Evolutionary conservation across 257 asterid species (phyloP).

Genomic region (Solanum medicagineum): DNA sequence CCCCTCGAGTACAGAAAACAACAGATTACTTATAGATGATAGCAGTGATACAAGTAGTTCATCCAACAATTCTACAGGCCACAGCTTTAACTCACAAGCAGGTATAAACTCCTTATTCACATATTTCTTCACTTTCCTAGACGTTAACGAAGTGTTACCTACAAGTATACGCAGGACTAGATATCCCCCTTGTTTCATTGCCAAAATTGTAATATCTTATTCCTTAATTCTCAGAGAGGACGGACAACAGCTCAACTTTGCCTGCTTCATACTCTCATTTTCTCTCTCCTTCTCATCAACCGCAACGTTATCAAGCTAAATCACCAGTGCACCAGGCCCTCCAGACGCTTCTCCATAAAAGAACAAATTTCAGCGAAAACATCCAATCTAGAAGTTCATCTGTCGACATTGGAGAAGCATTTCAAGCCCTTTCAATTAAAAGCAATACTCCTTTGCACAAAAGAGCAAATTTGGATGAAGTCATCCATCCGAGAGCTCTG

Average conservation of each 20-base stretch:
- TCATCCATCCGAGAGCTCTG: conserved; percentile 24
- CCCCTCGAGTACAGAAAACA: conserved; percentile 55
- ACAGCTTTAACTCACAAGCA: conserved; percentile 27
- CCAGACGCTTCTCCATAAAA: conserved; percentile 27
- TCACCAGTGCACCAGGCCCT: conserved; percentile 29
- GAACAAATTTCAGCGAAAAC: conserved; percentile 20
- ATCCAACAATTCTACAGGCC: conserved; percentile 30
- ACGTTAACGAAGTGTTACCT: background rate
- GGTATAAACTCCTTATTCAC: conserved; percentile 12
- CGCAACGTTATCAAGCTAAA: conserved; percentile 56
- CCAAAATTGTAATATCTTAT: background rate
- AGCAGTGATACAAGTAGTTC: conserved; percentile 41
- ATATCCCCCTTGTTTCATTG: background rate
- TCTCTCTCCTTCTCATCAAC: conserved; percentile 46
- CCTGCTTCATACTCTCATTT: conserved; percentile 19
- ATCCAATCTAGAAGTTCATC: conserved; percentile 4
- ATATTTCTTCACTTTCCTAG: background rate
- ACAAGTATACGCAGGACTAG: background rate
- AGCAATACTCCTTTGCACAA: background rate
- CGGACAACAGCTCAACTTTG: conserved; percentile 18
- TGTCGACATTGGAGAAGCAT: background rate
- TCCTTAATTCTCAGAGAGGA: conserved; percentile 32
- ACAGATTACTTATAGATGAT: conserved; percentile 21
- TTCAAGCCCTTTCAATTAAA: background rate
- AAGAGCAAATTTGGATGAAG: conserved; percentile 11